These are phyloP conservation scores for Tremella yokohamensis DNA, from an alignment of 768 basidiomycete species.

Conservation along the genomic window DNA sequence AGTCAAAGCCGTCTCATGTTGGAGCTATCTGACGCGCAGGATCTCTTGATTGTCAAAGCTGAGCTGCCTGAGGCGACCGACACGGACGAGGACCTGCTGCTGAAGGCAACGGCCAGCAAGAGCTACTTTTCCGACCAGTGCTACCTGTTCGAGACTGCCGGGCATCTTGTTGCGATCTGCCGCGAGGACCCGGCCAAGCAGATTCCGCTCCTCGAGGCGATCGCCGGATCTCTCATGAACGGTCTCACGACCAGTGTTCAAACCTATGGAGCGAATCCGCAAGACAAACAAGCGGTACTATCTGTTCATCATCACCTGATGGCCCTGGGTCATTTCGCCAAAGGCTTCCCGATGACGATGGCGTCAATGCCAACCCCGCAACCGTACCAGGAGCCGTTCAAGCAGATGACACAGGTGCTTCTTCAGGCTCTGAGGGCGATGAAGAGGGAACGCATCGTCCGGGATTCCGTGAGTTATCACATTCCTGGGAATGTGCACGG, in stretches of 20 bases:
- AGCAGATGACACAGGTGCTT: conserved; percentile 78
- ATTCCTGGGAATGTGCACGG: neutral
- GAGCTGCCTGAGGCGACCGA: conserved; percentile 74
- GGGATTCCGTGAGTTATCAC: conserved; percentile 73
- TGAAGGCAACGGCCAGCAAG: conserved; percentile 73
- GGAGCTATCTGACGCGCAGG: conserved; percentile 55
- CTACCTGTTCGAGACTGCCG: conserved; percentile 89
- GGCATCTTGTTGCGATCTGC: conserved; percentile 75
- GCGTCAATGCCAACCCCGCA: conserved; percentile 55
- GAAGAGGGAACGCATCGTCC: conserved; percentile 78
- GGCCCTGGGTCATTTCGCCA: conserved; percentile 89
- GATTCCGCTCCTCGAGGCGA: conserved; percentile 59
- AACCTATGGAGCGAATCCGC: conserved; percentile 59
- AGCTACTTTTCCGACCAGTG: conserved; percentile 80
- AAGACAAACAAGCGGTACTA: conserved; percentile 73
- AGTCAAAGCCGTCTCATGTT: conserved; percentile 14
- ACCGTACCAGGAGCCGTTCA: conserved; percentile 71
- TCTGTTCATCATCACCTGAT: conserved; percentile 88
- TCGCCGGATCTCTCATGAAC: conserved; percentile 76
- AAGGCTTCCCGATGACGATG: conserved; percentile 78
- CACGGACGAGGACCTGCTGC: conserved; percentile 59
- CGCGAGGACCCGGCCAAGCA: conserved; percentile 65
- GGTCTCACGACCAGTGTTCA: conserved; percentile 57
- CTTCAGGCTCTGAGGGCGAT: conserved; percentile 81
- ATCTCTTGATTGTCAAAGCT: conserved; percentile 71